Evolutionary conservation across 2,329 filamentous ascomycete species (phyloP).

Genomic region (Fusarium temperatum): DNA sequence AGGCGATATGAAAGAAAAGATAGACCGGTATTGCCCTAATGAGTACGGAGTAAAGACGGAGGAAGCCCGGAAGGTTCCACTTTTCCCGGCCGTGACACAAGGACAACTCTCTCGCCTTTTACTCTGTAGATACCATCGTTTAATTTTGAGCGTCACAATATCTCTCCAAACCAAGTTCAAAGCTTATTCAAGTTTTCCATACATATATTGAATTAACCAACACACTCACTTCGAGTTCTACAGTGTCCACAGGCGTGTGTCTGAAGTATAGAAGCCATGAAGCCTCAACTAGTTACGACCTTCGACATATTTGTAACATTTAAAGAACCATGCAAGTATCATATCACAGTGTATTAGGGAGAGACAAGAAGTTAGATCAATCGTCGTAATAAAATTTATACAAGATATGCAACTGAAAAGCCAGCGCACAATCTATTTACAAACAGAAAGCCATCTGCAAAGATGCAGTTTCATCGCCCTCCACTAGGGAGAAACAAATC

Average conservation of each 20-base stretch:
- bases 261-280: background rate
- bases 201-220: too few relatives aligned
- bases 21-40: background rate
- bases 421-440: conserved; percentile 41
- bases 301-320: background rate
- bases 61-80: background rate
- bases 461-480: conserved; percentile 27
- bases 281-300: background rate
- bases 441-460: conserved; percentile 38
- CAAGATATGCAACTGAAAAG: conserved; percentile 36
- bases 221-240: background rate
- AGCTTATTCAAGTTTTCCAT: background rate
- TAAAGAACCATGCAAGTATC: background rate
- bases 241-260: background rate
- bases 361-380: background rate
- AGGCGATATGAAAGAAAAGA: background rate
- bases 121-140: background rate
- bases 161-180: background rate
- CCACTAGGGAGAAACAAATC: conserved; percentile 29
- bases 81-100: background rate
- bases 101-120: background rate
- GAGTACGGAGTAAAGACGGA: background rate
- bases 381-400: conserved; percentile 41
- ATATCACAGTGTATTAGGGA: background rate
- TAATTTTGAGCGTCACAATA: too few relatives aligned